Base-by-base conservation (phyloP, 2,329 filamentous ascomycete species). In the Colletotrichum musae region DNA sequence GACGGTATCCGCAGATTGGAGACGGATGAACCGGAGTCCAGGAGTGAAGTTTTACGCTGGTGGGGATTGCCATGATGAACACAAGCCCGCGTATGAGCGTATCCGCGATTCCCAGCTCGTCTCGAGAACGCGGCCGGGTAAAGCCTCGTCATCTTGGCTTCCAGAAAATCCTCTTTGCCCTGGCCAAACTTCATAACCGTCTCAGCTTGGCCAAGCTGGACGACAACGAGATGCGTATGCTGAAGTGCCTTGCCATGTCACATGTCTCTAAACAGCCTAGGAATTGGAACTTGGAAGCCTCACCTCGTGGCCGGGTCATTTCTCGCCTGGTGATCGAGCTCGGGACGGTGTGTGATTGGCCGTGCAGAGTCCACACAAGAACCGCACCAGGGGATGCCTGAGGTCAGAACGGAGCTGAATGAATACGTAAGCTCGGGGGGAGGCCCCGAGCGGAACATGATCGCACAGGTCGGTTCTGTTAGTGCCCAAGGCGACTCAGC, bases 31-130 rank as follows among this genome's bases (percentile, higher is more conserved):
- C 48, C 61, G 61, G 32, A 57, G 50, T 28, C 52, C 54, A 28
- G 52, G 52, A 18, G 18, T 43, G 12, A 41, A 41, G 32, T 69
- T 47, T 69, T 51, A 48, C 28, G 53, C 12, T 16, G 56, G 62
- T 53, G 62, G 62, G 24, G 56, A 36, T 62, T 21, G 5, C 24
- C 24, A 45, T 47, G 59, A 54, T 62, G 56, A 24, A 56, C 43
- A 43, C 56, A 52, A 21, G 32, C 50, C 62, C 67, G 51, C 56
- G 62, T 60, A 32, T 56, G 43, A 60, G 60, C 36, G 66, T 68
- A 58, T 64, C 28, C 36, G 59, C 45, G 59, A 45, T 39, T 18
- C 15, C 52, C 58, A 21, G 15, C 48, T 32, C 32, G 41, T 39
- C 57, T 39, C 16, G 28, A 16, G 50, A 50, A 24, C 21, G 16